Conservation (phyloP, 345 rosid species). For the Carallia brachiata region DNA sequence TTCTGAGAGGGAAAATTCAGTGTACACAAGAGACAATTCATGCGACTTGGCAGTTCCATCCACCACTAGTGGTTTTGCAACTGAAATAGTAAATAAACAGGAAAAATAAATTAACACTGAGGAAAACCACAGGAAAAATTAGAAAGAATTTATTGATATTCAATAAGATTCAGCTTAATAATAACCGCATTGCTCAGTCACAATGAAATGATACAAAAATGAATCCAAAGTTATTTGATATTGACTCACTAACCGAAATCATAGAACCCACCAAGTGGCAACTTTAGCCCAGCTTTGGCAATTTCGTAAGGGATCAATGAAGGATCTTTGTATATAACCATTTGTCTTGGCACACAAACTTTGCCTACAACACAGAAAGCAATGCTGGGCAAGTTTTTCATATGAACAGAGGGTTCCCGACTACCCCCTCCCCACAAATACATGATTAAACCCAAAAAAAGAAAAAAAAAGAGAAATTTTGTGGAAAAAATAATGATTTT, state of each 20-base stretch:
- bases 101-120: conserved; percentile 3
- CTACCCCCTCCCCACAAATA: background rate
- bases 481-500: conserved; percentile 7
- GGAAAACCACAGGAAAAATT: background rate
- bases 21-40: conserved; percentile 59
- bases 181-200: background rate
- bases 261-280: conserved; percentile 63
- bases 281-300: conserved; percentile 58
- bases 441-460: background rate
- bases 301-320: conserved; percentile 57
- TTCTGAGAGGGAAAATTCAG: conserved; percentile 57
- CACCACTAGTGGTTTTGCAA: conserved; percentile 83
- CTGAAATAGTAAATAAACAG: conserved; percentile 36
- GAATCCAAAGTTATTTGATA: background rate
- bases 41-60: conserved; percentile 95
- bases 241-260: background rate
- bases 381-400: too few relatives aligned
- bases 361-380: conserved; percentile 42
- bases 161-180: background rate
- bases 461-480: background rate
- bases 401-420: too few relatives aligned
- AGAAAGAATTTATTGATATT: background rate
- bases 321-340: conserved; percentile 62
- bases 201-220: background rate
- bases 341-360: conserved; percentile 71